Percentiles rank a stretch among this genome's conserved stretches.
Conservation (phyloP, 2,329 filamentous ascomycete species). For the Nemania sp. region DNA sequence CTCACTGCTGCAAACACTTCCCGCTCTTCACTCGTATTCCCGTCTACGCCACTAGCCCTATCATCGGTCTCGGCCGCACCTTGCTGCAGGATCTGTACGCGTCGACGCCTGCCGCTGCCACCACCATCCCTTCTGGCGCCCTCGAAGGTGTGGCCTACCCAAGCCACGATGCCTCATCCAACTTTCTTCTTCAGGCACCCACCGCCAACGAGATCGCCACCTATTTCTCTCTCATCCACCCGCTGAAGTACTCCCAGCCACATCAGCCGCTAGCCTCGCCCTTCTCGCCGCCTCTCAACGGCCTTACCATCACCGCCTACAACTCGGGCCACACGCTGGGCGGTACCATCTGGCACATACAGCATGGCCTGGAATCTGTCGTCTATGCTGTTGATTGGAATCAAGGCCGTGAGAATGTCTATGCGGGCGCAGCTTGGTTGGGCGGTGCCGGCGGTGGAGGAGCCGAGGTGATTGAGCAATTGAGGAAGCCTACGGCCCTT, state of each 20-base stretch:
- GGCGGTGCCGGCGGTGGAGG: constrained; percentile 64
- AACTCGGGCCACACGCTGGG: constrained; percentile 94
- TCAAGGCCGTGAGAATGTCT: constrained; percentile 92
- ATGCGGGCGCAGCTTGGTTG: constrained; percentile 91
- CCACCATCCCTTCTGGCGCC: constrained; percentile 73
- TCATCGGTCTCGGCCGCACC: constrained; percentile 89
- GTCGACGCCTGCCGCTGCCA: constrained; percentile 84
- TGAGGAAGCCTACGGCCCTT: constrained; percentile 89
- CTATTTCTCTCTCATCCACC: constrained; percentile 89
- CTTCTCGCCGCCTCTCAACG: constrained; percentile 85
- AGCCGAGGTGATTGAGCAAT: constrained; percentile 88
- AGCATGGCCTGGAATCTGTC: constrained; percentile 93
- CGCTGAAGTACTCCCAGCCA: constrained; percentile 95
- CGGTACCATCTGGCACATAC: constrained; percentile 98
- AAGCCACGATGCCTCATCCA: constrained; percentile 54
- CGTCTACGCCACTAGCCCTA: constrained; percentile 89
- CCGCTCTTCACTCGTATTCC: constrained; percentile 90
- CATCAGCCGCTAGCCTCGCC: constrained; percentile 86
- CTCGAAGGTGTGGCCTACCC: constrained; percentile 67
- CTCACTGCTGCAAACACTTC: constrained; percentile 96
- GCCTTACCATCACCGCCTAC: constrained; percentile 93
- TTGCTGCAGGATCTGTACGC: constrained; percentile 90
- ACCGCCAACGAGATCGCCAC: constrained; percentile 85
- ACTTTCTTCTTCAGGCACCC: constrained; percentile 69
- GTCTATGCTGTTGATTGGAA: constrained; percentile 99